These are phyloP conservation scores for Lasiodiplodia sp. DNA, from an alignment of 2,329 filamentous ascomycete species.

Conservation along the genomic window DNA sequence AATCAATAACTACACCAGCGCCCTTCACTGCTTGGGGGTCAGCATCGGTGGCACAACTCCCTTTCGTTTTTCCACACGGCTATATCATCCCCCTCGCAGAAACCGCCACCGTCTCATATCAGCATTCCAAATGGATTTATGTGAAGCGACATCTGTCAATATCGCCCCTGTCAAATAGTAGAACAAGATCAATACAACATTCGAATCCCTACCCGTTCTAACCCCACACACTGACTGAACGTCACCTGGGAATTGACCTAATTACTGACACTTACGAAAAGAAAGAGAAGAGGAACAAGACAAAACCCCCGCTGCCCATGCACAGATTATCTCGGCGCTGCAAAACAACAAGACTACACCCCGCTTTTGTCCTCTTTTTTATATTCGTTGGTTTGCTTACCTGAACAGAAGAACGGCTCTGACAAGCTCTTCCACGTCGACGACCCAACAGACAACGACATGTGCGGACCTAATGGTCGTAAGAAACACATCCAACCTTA, in stretches of 20 bases:
- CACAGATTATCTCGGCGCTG: neutral
- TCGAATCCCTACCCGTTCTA: neutral
- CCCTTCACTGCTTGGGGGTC: neutral
- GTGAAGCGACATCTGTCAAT: neutral
- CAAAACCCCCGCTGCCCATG: constrained; percentile 2
- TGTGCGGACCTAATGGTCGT: too few species aligned
- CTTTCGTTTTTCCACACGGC: too few species aligned
- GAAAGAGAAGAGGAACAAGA: neutral
- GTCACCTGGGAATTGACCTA: neutral
- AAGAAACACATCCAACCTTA: too few species aligned
- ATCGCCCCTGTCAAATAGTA: neutral
- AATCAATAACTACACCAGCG: neutral
- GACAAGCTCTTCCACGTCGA: too few species aligned
- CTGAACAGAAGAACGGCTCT: too few species aligned
- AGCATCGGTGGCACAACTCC: too few species aligned
- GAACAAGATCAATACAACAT: neutral
- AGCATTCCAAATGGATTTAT: neutral
- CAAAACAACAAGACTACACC: neutral
- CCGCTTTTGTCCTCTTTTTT: neutral
- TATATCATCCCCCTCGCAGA: too few species aligned
- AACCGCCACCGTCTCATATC: too few species aligned
- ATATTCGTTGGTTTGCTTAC: neutral
- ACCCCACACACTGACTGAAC: neutral
- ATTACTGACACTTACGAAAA: constrained; percentile 8
- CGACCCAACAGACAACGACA: too few species aligned